phyloP scores from a whole-genome alignment of 2,329 filamentous ascomycete species.

The Colletotrichum australisinense region DNA sequence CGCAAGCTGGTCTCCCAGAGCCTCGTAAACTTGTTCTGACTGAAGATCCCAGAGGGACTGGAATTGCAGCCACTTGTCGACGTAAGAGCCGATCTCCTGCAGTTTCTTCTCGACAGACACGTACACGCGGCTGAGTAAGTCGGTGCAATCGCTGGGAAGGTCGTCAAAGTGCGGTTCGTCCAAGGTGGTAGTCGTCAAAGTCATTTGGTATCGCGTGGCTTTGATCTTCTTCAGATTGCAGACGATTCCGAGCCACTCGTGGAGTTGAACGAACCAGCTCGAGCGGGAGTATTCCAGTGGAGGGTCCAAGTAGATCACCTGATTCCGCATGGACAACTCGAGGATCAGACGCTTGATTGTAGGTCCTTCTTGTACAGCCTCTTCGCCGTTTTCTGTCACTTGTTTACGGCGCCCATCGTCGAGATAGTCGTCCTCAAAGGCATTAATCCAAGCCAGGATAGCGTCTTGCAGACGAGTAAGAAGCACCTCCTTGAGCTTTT shows the following conservation, averaged over 20 bases:
- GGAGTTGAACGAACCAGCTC: slow-evolving; percentile 92
- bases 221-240: slow-evolving; percentile 96
- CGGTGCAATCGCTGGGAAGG: slow-evolving; percentile 85
- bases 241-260: slow-evolving; percentile 92
- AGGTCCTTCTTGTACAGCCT: slow-evolving; percentile 65
- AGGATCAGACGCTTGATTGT: slow-evolving; percentile 81
- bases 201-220: slow-evolving; percentile 94
- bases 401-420: slow-evolving; percentile 66
- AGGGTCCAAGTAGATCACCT: slow-evolving; percentile 96
- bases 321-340: slow-evolving; percentile 97
- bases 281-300: slow-evolving; percentile 92
- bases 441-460: slow-evolving; percentile 86
- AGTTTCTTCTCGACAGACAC: slow-evolving; percentile 86
- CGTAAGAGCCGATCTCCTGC: slow-evolving; percentile 82
- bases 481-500: slow-evolving; percentile 83
- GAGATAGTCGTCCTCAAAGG: slow-evolving; percentile 76
- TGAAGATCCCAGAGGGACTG: slow-evolving; percentile 98
- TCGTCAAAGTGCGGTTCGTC: slow-evolving; percentile 82
- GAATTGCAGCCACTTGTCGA: slow-evolving; percentile 98
- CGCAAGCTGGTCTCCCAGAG: slow-evolving; percentile 89
- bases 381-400: slow-evolving; percentile 54
- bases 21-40: slow-evolving; percentile 93
- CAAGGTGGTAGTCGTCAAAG: slow-evolving; percentile 73
- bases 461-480: slow-evolving; percentile 86
- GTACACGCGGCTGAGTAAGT: slow-evolving; percentile 84